These are phyloP conservation scores for Skeletonema marinoi DNA, from an alignment of 108 stramenopile genomes.

Conservation along the genomic window DNA sequence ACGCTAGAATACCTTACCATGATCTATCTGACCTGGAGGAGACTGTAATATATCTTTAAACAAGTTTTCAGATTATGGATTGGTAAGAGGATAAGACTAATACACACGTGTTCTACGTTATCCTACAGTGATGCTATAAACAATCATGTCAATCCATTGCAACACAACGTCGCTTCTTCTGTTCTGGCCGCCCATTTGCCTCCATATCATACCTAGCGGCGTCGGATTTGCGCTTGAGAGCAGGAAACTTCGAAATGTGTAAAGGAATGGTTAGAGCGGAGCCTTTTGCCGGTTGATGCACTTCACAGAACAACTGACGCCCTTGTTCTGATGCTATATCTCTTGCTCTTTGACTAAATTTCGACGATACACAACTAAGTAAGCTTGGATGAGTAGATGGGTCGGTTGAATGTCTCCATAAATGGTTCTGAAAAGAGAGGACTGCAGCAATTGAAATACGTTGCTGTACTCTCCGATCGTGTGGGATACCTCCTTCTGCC, in stretches of 20 bases:
- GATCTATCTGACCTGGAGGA: conserved; percentile 33
- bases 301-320: conserved; percentile 9
- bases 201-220: no score
- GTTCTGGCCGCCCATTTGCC: neutral
- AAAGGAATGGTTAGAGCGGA: neutral
- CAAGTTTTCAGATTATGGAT: neutral
- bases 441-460: conserved; percentile 13
- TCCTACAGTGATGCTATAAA: no score
- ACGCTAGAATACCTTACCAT: conserved; percentile 40
- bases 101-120: no score
- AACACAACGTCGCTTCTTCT: neutral
- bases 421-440: conserved; percentile 10
- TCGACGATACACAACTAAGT: neutral
- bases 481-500: neutral
- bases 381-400: neutral
- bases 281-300: neutral
- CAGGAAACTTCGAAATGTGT: neutral
- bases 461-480: conserved; percentile 1
- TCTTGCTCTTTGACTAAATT: conserved; percentile 17
- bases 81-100: neutral
- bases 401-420: neutral
- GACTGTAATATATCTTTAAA: conserved; percentile 12
- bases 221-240: neutral
- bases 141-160: no score
- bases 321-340: conserved; percentile 12